These are phyloP conservation scores for Oryza meyeriana DNA, from an alignment of 176 grass and related monocot species.

Conservation along the genomic window DNA sequence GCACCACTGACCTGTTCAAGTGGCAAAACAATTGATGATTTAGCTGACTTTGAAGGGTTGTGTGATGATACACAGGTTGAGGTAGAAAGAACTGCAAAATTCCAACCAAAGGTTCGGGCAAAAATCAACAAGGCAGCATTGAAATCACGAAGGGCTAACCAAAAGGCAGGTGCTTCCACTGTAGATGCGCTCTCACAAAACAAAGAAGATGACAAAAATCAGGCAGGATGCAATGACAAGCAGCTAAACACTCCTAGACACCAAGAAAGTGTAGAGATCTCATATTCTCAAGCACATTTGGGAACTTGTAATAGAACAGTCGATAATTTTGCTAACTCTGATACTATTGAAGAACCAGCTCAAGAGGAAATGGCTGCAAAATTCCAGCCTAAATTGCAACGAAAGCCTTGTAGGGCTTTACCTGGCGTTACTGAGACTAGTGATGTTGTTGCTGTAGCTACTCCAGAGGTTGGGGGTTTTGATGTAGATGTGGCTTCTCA, in stretches of 20 bases:
- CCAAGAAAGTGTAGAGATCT: constrained; percentile 11
- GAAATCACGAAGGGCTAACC: constrained; percentile 16
- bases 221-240: constrained; percentile 2
- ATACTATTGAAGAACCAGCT: constrained; percentile 1
- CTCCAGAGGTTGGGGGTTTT: neutral
- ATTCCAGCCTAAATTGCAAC: constrained; percentile 1
- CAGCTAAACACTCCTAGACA: neutral
- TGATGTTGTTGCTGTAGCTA: neutral
- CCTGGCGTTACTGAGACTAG: constrained; percentile 8
- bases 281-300: constrained; percentile 26
- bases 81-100: constrained; percentile 33
- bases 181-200: neutral
- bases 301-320: neutral
- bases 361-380: constrained; percentile 19
- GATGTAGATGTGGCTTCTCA: neutral
- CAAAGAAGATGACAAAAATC: constrained; percentile 5
- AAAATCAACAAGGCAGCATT: constrained; percentile 25
- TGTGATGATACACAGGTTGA: constrained; percentile 25
- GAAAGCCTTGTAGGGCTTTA: constrained; percentile 4
- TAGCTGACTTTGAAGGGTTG: constrained; percentile 29
- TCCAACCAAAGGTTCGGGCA: constrained; percentile 10
- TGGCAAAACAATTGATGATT: constrained; percentile 31
- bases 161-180: constrained; percentile 13
- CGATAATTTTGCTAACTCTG: neutral
- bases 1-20: neutral